phyloP scores from a whole-genome alignment of 2,329 filamentous ascomycete genomes.

The Neophaeococcomyces mojaviensis region DNA sequence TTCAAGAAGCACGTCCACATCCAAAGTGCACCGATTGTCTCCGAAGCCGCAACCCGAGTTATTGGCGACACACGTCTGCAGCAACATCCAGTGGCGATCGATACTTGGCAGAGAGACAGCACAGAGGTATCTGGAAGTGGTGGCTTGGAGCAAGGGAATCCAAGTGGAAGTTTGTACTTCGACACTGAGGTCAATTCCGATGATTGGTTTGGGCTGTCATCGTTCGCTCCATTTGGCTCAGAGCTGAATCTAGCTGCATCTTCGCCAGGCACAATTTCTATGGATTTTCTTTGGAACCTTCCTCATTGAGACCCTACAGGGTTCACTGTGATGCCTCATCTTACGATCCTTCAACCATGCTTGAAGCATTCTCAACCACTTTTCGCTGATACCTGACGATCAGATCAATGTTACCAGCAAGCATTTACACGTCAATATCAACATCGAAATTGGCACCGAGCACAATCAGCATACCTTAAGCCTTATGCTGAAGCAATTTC shows the following conservation, averaged over 20 bases:
- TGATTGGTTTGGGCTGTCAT: constrained; percentile 37
- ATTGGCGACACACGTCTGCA: too few relatives aligned
- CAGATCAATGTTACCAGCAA: too few relatives aligned
- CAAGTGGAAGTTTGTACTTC: neutral
- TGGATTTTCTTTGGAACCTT: constrained; percentile 39
- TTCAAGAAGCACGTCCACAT: constrained; percentile 32
- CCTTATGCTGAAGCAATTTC: too few relatives aligned
- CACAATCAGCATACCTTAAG: too few relatives aligned
- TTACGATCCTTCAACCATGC: too few relatives aligned
- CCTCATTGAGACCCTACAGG: too few relatives aligned
- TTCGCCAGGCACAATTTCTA: constrained; percentile 32
- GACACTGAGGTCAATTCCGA: constrained; percentile 16
- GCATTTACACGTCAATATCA: too few relatives aligned
- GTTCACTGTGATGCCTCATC: too few relatives aligned
- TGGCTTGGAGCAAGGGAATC: neutral
- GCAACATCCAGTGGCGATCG: too few relatives aligned
- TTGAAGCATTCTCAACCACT: too few relatives aligned
- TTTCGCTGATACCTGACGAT: too few relatives aligned
- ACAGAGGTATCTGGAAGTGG: constrained; percentile 19
- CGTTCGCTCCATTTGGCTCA: constrained; percentile 38
- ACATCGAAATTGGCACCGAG: too few relatives aligned
- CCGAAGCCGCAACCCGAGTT: constrained; percentile 24
- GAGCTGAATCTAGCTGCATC: constrained; percentile 31
- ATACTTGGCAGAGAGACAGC: constrained; percentile 27
- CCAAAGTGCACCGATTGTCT: constrained; percentile 23